Evolutionary conservation across 306 rosid genomes (phyloP).

Genomic region (Begonia peltatifolia): DNA sequence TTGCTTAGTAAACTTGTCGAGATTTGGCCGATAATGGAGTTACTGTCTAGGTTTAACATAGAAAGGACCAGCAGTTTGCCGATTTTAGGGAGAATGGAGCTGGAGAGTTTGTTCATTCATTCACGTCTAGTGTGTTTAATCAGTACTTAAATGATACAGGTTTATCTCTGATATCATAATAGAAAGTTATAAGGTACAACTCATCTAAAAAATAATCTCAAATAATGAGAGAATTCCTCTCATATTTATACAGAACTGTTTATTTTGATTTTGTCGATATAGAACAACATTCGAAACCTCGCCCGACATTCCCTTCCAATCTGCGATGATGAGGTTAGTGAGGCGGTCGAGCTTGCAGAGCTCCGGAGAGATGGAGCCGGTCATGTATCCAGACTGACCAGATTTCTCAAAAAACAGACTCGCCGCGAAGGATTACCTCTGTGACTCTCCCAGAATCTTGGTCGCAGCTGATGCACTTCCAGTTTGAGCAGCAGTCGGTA

Average conservation of each 20-base stretch:
- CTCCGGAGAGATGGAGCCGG: conserved; percentile 62
- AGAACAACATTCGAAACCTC: no score
- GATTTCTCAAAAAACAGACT: conserved; percentile 55
- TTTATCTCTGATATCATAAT: no score
- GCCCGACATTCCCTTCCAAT: conserved; percentile 76
- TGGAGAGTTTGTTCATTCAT: conserved; percentile 52
- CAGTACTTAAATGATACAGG: no score
- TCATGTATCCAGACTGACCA: conserved; percentile 72
- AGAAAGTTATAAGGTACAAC: no score
- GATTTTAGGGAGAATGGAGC: conserved; percentile 28
- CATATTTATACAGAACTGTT: no score
- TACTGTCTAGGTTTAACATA: conserved; percentile 47
- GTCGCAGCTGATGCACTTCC: conserved; percentile 88
- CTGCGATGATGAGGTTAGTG: conserved; percentile 52
- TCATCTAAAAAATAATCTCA: no score
- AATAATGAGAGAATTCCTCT: no score
- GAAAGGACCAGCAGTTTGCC: conserved; percentile 77
- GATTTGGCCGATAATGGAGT: conserved; percentile 48
- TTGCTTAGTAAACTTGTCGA: conserved; percentile 37
- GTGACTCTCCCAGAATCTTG: conserved; percentile 43
- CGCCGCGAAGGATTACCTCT: conserved; percentile 81
- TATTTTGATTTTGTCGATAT: no score
- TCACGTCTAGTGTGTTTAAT: no score
- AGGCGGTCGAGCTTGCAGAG: conserved; percentile 62
- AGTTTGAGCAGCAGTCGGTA: conserved; percentile 45